Evolutionary conservation across 2,329 filamentous ascomycete genomes (phyloP), one percentile per base, ranked within the genome.

Genomic region (Raffaelea ambrosiae): DNA sequence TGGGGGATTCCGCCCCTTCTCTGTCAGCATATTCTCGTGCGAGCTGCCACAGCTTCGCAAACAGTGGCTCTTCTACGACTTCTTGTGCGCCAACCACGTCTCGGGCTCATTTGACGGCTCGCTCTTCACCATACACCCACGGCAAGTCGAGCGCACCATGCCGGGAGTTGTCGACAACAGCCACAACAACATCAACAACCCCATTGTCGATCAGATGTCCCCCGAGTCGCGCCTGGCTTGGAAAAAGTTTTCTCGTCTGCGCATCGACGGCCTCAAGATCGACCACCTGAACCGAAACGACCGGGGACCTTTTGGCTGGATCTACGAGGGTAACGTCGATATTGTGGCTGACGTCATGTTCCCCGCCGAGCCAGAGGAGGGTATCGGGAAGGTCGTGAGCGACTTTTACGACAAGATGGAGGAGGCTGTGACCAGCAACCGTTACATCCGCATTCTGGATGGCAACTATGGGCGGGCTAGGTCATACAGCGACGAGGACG

Each of bases 41-140:
- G 91, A 97, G 60, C 76, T 98, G 36, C 91, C 93, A 1, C 86
- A 93, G 58, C 70, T 98, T 42, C 81, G 93, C 46, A 97, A 96
- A 61, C 91, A 95, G 59, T 98, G 89, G 86, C 74, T 98, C 0
- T 96, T 97, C 64, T 98, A 98, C 69, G 93, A 98, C 64, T 94
- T 98, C 57, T 69, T 98, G 23, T 93, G 87, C 1, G 93, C 93
- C 18, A 96, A 88, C 60, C 91, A 93, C 64, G 95, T 97, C 80
- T 95, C 88, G 13, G 93, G 93, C 2, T 93, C 89, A 1, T 95
- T 87, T 57, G 93, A 98, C 60, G 88, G 93, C 48, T 97, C 93
- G 0, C 74, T 98, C 3, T 98, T 98, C 64, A 97, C 90, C 0
- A 95, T 98, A 42, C 93, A 98, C 63, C 93, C 91, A 4, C 81